Base-by-base conservation (phyloP, 352 stramenopile species). In the Phytophthora meadii region DNA sequence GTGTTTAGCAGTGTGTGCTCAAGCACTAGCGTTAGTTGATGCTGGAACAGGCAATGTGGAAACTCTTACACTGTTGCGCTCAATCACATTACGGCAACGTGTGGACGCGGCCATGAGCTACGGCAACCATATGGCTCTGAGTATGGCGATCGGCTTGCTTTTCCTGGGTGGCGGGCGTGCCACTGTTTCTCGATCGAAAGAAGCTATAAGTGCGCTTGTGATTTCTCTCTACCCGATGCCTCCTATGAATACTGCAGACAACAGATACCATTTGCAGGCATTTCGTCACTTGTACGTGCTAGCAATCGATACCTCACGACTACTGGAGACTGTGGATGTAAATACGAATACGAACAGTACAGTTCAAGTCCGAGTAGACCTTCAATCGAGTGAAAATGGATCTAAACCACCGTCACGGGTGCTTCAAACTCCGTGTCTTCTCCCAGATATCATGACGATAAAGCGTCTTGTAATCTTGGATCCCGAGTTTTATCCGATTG, bases 81-180 rank as follows among this genome's bases (percentile, higher is more conserved):
- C 87, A 2, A 68, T 94, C 56, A 92, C 88, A 27, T 50, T 96
- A 46, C 79, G 87, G 2, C 87, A 94, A 63, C 82, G 82, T n/a
- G 79, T 90, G 4, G 86, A 96, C 40, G 57, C 71, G 3, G 83
- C 92, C 48, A 88, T 98, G 34, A 95, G 87, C 10, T 99, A 99
- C 58, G 98, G 98, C 7, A 97, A 94, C 34, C 97, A 99, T 77
- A 98, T 99, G 94, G 84, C 90, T 12, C 84, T 98, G 45, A 95
- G 86, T 40, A 93, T 96, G 75, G 90, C 97, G 22, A 98, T 99
- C 27, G 97, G 97, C 0, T 74, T 99, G 50, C 79, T 99, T 6
- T 99, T 99, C 59, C 62, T 99, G 4, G 97, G 97, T 25, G 95
- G 96, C 36, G 98, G 98, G 0, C 94, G 92, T 51, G 89, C 84